phyloP scores from a whole-genome alignment of 2,329 filamentous ascomycete species.

The Talaromyces rugulosus region DNA sequence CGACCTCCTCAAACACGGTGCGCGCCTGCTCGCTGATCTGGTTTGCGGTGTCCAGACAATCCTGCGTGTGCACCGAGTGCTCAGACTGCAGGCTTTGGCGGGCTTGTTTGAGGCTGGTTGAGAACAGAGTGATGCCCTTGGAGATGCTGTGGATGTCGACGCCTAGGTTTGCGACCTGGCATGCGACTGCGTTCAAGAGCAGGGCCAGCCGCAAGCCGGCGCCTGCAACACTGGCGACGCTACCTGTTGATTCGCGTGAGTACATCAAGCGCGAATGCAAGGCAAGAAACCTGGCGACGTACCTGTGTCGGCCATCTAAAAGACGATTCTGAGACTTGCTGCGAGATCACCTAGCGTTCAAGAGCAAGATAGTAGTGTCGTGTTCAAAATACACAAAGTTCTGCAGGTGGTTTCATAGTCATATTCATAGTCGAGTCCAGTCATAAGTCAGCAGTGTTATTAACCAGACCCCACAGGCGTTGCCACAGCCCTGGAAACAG shows the following conservation, averaged over 20 bases:
- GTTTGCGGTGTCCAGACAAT: conserved; percentile 31
- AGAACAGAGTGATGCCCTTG: conserved; percentile 38
- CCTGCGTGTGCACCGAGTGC: conserved; percentile 27
- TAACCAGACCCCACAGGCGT: background rate
- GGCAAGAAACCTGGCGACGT: background rate
- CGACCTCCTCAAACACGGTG: conserved; percentile 38
- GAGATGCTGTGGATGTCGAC: conserved; percentile 41
- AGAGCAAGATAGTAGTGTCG: background rate
- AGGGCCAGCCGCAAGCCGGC: conserved; percentile 38
- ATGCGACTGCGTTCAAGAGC: conserved; percentile 39
- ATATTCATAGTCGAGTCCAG: background rate
- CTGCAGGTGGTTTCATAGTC: background rate
- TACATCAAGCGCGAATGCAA: background rate
- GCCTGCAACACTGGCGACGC: conserved; percentile 21
- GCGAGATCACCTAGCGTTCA: background rate
- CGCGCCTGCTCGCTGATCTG: conserved; percentile 38
- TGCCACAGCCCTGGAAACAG: background rate
- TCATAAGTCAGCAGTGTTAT: background rate
- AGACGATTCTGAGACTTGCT: background rate
- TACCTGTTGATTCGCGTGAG: conserved; percentile 5
- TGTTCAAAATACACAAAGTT: background rate
- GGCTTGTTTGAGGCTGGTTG: conserved; percentile 36
- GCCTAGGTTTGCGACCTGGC: conserved; percentile 35
- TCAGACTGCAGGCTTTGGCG: conserved; percentile 28
- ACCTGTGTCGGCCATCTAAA: background rate